Conservation (phyloP, 257 asterid genomes). For the Scutellaria minor region DNA sequence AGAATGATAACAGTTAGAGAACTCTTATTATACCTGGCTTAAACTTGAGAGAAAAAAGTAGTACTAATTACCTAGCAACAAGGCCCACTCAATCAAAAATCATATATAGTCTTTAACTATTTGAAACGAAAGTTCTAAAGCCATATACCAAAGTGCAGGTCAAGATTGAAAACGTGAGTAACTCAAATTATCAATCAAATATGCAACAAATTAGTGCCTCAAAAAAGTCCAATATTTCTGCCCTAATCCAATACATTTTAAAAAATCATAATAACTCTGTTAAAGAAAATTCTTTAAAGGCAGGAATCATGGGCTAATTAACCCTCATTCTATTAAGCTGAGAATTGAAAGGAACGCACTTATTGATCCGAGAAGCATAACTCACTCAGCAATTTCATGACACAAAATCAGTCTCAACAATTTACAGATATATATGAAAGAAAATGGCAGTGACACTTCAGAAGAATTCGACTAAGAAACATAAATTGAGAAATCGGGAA, state of each 20-base stretch:
- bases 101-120: neutral
- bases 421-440: neutral
- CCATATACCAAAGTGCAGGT: neutral
- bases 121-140: neutral
- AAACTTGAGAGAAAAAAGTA: neutral
- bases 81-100: neutral
- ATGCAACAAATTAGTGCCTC: neutral
- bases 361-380: neutral
- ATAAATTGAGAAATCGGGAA: neutral
- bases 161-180: neutral
- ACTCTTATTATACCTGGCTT: neutral
- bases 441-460: neutral
- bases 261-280: neutral
- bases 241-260: neutral
- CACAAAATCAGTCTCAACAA: neutral
- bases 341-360: neutral
- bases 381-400: slow-evolving; percentile 4
- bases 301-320: too few relatives aligned
- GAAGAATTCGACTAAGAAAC: neutral
- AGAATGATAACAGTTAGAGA: neutral
- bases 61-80: neutral
- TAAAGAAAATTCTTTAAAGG: neutral
- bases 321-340: neutral
- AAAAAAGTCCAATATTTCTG: neutral
- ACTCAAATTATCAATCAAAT: slow-evolving; percentile 9